Evolutionary conservation across 169 alveolate genomes (phyloP), one percentile per base, ranked within the genome.

Genomic region (Theileria sp.): DNA sequence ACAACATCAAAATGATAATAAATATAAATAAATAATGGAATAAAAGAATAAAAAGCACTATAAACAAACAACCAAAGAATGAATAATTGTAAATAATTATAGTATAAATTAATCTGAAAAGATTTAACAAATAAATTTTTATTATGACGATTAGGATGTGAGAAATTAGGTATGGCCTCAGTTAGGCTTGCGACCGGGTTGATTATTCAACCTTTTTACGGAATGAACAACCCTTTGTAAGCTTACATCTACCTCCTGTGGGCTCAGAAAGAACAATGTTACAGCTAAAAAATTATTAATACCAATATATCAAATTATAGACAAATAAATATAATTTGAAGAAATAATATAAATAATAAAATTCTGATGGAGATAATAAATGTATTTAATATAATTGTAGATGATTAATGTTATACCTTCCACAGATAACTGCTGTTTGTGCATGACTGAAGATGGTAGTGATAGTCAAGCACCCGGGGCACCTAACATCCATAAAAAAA

Each of bases 401-500:
- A 44, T 66, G 74, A 6, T 2, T 71, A 71, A 38, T 3, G 54
- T 51, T 79, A 19, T 87, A 90, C 94, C 94, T 90, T 69, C 97
- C 97, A 81, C 97, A 95, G 32, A 92, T 83, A 74, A 94, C 97
- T 49, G 94, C 98, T 86, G 97, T 95, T 94, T 92, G 97, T 34
- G 98, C 99, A 92, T 95, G 98, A 86, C 93, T 94, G 95, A 96
- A 97, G 78, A 97, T 95, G 30, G 98, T 96, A 51, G 98, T 96
- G 86, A 96, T 94, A 69, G 94, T 95, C 79, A 93, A 92, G 93
- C 99, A 96, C 3, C 97, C 97, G 66, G 98, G 98, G 94, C 99
- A 96, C 79, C 96, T 95, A 69, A 98, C 98, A 87, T 98, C 99
- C 99, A 98, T 96, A 96, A 96, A 98, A 93, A 92, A 97, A 73